Conservation (phyloP, 257 asterid species). For the Jasminum sambac region DNA sequence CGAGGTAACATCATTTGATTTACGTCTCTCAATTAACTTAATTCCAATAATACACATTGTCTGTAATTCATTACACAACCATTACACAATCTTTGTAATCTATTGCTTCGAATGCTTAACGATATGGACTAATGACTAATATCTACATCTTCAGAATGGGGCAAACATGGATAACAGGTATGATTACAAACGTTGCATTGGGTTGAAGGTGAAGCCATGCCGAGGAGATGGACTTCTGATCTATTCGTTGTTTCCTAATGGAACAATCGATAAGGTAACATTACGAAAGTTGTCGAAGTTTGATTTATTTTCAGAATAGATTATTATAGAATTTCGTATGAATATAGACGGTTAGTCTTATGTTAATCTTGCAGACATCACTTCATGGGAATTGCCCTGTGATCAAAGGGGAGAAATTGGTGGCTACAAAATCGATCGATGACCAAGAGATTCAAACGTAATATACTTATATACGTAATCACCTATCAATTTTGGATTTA, state of each 20-base stretch:
- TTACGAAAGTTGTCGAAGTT: too few relatives aligned
- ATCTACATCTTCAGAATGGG: constrained; percentile 50
- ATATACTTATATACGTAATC: constrained; percentile 2
- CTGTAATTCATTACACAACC: too few relatives aligned
- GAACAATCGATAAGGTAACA: constrained; percentile 67
- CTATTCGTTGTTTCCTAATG: constrained; percentile 72
- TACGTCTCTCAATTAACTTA: neutral
- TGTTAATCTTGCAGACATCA: constrained; percentile 48
- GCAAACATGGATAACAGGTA: constrained; percentile 54
- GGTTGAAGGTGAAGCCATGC: constrained; percentile 80
- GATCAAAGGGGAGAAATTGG: constrained; percentile 87
- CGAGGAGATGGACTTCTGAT: constrained; percentile 88
- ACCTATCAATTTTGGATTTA: too few relatives aligned
- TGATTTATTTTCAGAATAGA: too few relatives aligned
- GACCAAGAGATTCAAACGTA: constrained; percentile 33
- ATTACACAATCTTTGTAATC: too few relatives aligned
- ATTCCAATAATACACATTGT: too few relatives aligned
- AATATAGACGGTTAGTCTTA: neutral
- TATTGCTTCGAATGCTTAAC: neutral
- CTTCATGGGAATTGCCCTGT: constrained; percentile 95
- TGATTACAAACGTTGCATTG: constrained; percentile 63
- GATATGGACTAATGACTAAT: constrained; percentile 12
- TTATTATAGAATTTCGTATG: neutral
- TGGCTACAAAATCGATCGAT: constrained; percentile 93
- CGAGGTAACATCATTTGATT: constrained; percentile 49